Evolutionary conservation across 192 early-diverging fungal genomes (phyloP).

Genomic region (Oehlia diaphana): DNA sequence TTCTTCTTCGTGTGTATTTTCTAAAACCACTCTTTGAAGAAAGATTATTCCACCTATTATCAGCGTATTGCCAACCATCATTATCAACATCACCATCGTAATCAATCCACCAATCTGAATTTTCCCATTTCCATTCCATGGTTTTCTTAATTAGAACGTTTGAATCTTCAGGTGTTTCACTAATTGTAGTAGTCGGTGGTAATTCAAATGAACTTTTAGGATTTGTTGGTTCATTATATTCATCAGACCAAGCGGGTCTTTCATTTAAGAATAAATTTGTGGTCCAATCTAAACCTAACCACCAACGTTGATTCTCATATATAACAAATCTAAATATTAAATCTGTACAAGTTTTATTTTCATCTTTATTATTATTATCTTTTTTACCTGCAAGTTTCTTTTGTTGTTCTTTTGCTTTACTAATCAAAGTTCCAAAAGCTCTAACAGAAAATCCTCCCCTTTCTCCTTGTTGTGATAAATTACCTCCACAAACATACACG

Average conservation of each 20-base stretch:
- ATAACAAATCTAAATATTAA: slow-evolving; percentile 47
- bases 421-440: slow-evolving; percentile 34
- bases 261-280: slow-evolving; percentile 58
- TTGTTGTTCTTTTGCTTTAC: slow-evolving; percentile 47
- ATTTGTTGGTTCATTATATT: slow-evolving; percentile 45
- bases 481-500: slow-evolving; percentile 32
- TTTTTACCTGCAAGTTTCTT: slow-evolving; percentile 25
- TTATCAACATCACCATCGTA: slow-evolving; percentile 42
- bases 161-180: slow-evolving; percentile 37
- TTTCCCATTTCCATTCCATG: slow-evolving; percentile 55
- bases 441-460: slow-evolving; percentile 32
- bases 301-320: slow-evolving; percentile 59
- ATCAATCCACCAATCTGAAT: slow-evolving; percentile 55
- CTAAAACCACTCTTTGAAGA: slow-evolving; percentile 45
- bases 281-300: slow-evolving; percentile 59
- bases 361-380: background rate
- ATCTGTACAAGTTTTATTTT: slow-evolving; percentile 39
- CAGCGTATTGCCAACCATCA: slow-evolving; percentile 58
- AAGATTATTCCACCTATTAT: slow-evolving; percentile 55
- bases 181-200: slow-evolving; percentile 39
- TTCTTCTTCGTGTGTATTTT: slow-evolving; percentile 52
- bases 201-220: slow-evolving; percentile 52
- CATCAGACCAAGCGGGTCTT: slow-evolving; percentile 55
- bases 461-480: slow-evolving; percentile 8
- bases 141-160: slow-evolving; percentile 44